phyloP scores from a whole-genome alignment of 73 alveolate genomes.

The Symbiodinium pilosum region DNA sequence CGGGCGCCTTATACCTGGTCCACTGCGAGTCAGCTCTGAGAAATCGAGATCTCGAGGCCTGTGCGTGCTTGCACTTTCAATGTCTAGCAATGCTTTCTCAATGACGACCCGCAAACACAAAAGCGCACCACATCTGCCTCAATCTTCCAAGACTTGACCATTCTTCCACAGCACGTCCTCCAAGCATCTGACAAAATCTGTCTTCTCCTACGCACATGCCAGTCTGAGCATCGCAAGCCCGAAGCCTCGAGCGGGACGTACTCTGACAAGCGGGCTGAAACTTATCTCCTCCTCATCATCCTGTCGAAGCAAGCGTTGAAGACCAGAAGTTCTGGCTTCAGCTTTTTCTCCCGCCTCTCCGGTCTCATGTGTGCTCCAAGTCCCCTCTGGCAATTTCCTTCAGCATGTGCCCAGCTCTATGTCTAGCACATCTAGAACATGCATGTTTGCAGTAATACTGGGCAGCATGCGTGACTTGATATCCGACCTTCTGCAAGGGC shows the following conservation, averaged over 20 bases:
- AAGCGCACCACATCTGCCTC: neutral
- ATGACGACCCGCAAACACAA: too few species aligned
- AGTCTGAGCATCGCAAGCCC: neutral
- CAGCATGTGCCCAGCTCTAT: too few species aligned
- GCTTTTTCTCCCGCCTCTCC: neutral
- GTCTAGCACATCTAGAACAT: neutral
- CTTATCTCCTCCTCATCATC: neutral
- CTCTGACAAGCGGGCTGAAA: neutral
- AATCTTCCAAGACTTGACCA: slow-evolving; percentile 3
- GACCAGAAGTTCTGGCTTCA: neutral
- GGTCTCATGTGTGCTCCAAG: neutral
- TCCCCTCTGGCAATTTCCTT: neutral
- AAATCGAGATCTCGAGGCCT: slow-evolving; percentile 1
- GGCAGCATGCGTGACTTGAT: neutral
- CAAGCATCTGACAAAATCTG: neutral
- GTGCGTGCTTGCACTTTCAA: neutral
- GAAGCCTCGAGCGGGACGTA: neutral
- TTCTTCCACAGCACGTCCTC: neutral
- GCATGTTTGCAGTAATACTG: neutral
- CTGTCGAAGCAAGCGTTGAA: neutral
- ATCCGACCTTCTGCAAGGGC: neutral
- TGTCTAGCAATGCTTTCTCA: neutral
- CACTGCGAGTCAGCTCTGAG: slow-evolving; percentile 5
- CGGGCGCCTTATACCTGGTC: neutral
- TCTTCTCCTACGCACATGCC: neutral